Conservation (phyloP, 202 grass and related monocot species). For the Saccharum hybrid region DNA sequence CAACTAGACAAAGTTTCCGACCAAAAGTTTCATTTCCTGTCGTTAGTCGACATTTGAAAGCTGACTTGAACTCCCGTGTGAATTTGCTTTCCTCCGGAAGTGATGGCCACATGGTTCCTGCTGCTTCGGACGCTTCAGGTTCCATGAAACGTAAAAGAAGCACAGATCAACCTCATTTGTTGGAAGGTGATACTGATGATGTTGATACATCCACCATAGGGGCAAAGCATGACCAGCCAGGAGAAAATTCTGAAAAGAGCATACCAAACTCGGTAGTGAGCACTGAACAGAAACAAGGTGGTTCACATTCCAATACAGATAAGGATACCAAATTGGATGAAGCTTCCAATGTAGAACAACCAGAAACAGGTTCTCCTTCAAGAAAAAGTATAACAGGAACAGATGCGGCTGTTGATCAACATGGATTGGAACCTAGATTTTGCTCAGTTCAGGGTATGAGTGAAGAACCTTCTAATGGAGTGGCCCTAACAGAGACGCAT, state of each 20-base stretch:
- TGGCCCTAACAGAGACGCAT: conserved; percentile 29
- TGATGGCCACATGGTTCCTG: conserved; percentile 40
- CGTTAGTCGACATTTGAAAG: conserved; percentile 82
- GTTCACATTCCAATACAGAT: conserved; percentile 42
- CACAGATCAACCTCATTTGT: conserved; percentile 47
- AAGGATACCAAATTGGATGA: conserved; percentile 42
- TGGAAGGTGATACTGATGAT: conserved; percentile 35
- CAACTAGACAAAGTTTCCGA: conserved; percentile 79
- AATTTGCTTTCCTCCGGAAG: conserved; percentile 47
- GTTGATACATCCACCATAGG: conserved; percentile 39
- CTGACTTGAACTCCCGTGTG: conserved; percentile 53
- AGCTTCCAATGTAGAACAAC: conserved; percentile 39
- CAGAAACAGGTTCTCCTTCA: conserved; percentile 37
- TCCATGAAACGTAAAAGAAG: conserved; percentile 81
- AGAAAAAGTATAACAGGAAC: conserved; percentile 41
- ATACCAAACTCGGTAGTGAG: conserved; percentile 31
- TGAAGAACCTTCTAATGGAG: conserved; percentile 39
- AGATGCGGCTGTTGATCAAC: conserved; percentile 20
- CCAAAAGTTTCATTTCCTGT: conserved; percentile 89
- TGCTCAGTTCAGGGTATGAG: conserved; percentile 12
- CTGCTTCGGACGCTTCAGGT: conserved; percentile 44
- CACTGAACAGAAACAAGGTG: conserved; percentile 32
- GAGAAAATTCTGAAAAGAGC: conserved; percentile 42
- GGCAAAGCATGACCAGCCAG: conserved; percentile 26
- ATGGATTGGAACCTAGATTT: conserved; percentile 28